A percentile compares a stretch with the other conserved stretches of the same genome.
phyloP scores from a whole-genome alignment of 331 rosid species.

The Rosa hybrid region DNA sequence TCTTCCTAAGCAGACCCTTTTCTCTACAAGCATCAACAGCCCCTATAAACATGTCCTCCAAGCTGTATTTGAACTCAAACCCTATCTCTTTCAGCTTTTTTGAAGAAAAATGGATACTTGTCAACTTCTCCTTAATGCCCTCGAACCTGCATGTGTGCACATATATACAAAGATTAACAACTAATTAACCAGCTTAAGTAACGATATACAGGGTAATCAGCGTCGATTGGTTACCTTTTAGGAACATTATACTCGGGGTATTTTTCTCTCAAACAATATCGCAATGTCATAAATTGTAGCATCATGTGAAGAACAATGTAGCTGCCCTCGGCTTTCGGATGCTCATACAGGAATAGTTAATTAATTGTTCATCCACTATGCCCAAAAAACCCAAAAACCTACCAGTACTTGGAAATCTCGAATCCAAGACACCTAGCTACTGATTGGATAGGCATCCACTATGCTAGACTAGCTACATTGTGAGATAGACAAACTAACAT shows the following conservation, averaged over 20 bases:
- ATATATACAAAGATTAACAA: background rate
- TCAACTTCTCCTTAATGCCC: constrained; percentile 56
- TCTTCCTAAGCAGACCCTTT: constrained; percentile 43
- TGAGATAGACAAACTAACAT: too few species aligned
- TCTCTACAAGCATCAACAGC: constrained; percentile 57
- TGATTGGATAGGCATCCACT: too few species aligned
- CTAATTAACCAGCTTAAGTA: background rate
- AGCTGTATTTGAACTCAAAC: constrained; percentile 60
- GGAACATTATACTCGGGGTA: constrained; percentile 61
- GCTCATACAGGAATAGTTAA: constrained; percentile 43
- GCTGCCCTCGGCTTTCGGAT: constrained; percentile 64
- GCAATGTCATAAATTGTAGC: constrained; percentile 66
- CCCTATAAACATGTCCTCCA: constrained; percentile 67
- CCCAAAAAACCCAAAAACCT: too few species aligned
- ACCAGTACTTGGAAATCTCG: too few species aligned
- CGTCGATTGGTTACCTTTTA: constrained; percentile 39
- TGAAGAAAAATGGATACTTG: constrained; percentile 47
- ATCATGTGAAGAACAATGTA: constrained; percentile 54
- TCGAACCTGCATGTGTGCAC: constrained; percentile 46
- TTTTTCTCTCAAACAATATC: constrained; percentile 42
- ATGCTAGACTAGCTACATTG: too few species aligned
- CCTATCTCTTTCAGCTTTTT: constrained; percentile 67
- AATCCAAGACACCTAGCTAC: too few species aligned
- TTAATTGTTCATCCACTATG: too few species aligned
- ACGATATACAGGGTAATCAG: background rate